These are phyloP conservation scores for Olyra latifolia DNA, from an alignment of 176 grass and related monocot genomes.

Conservation along the genomic window DNA sequence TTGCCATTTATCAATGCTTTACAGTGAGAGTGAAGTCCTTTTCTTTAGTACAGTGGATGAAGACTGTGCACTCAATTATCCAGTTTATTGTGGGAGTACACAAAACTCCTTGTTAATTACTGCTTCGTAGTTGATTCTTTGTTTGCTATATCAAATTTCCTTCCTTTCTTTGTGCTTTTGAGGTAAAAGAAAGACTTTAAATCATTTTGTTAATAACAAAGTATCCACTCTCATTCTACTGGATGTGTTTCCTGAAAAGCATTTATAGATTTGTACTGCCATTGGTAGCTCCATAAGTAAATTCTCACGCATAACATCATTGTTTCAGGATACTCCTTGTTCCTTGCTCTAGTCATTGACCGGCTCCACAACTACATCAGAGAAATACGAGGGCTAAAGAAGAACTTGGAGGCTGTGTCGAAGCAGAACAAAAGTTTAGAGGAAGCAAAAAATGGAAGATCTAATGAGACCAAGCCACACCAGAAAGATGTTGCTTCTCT, in stretches of 20 bases:
- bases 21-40: not conserved
- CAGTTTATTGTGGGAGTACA: not conserved
- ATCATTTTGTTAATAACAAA: not conserved
- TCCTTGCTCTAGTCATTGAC: slow-evolving; percentile 80
- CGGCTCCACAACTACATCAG: slow-evolving; percentile 78
- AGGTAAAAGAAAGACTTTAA: not conserved
- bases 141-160: not conserved
- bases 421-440: slow-evolving; percentile 59
- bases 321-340: slow-evolving; percentile 77
- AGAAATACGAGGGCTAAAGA: slow-evolving; percentile 64
- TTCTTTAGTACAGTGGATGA: not conserved
- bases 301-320: not conserved
- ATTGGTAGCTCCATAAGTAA: slow-evolving; percentile 5
- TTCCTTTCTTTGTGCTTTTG: not conserved
- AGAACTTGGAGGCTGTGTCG: slow-evolving; percentile 58
- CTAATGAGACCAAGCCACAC: slow-evolving; percentile 28
- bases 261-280: not conserved
- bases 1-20: not conserved
- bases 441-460: slow-evolving; percentile 39
- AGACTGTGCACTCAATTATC: not conserved
- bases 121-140: not conserved
- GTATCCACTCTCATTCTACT: not conserved
- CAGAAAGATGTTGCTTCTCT: slow-evolving; percentile 34
- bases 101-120: not conserved
- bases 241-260: not conserved